Evolutionary conservation across 306 rosid species (phyloP), one percentile per base, ranked within the genome.

Genomic region (Rubus idaeus): DNA sequence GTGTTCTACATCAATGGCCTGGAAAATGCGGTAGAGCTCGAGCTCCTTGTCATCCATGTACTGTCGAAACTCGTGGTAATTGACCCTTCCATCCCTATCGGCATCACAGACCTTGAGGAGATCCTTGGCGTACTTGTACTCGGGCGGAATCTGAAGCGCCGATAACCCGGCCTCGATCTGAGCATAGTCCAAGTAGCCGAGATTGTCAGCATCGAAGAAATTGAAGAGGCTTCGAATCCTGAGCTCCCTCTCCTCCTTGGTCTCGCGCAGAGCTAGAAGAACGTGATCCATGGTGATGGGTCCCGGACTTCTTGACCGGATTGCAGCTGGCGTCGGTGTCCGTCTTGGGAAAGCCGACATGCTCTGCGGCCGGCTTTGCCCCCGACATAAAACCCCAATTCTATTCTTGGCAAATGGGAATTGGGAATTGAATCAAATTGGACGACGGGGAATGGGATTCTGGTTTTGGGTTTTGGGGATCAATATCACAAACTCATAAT

Each of bases 31-130:
- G 68, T 94, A 94, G 50, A 94, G 96, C 87, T 94, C 98, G 6
- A 94, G 87, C 86, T 94, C 98, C 81, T 94, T 94, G 40, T 87
- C 93, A 74, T 94, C 98, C 98, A 94, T 91, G 73, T 94, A 94
- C 71, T 77, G 89, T 44, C 86, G 88, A 76, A 94, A 94, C 83
- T 91, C 98, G 8, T 45, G 76, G 77, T 82, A 94, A 68, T 94
- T 92, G 47, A 94, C 96, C 18, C 90, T 80, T 8, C 96, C 97
- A 56, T 94, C 98, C 47, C 82, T 86, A 85, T 94, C 87, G 49
- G 85, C 84, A 64, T 94, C 98, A 26, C 94, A 90, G 8, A 93
- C 97, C 73, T 84, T 90, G 45, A 94, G 64, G 70, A 94, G 83
- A 83, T 94, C 98, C 77, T 78, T 88, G 8, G 97, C 97, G 76